phyloP scores from a whole-genome alignment of 164 flowering plant genomes.

The Magnolia changhungtana region DNA sequence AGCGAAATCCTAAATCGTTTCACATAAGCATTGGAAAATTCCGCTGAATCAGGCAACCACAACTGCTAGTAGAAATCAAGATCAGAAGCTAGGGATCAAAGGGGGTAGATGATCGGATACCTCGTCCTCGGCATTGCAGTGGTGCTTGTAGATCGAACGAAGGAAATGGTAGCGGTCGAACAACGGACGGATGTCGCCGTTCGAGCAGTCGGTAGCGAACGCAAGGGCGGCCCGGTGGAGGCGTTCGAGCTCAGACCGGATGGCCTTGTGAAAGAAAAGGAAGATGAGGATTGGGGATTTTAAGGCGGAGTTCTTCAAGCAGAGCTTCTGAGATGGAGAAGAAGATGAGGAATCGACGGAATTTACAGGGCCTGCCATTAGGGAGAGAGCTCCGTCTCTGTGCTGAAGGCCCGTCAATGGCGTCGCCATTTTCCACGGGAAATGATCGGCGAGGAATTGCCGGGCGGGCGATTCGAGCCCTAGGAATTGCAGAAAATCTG shows the following conservation, averaged over 20 bases:
- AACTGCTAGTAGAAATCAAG: not conserved
- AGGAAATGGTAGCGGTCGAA: slow-evolving; percentile 56
- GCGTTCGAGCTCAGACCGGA: slow-evolving; percentile 71
- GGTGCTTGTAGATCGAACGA: slow-evolving; percentile 71
- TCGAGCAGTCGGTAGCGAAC: slow-evolving; percentile 39
- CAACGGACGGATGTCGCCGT: slow-evolving; percentile 44
- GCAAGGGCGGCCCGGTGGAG: slow-evolving; percentile 65
- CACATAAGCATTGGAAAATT: not conserved
- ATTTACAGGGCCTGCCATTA: slow-evolving; percentile 44
- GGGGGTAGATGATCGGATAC: slow-evolving; percentile 23
- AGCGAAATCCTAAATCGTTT: not conserved
- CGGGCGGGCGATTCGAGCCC: slow-evolving; percentile 8
- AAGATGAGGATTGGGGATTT: slow-evolving; percentile 76
- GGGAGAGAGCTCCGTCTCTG: slow-evolving; percentile 43
- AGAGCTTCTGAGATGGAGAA: slow-evolving; percentile 13
- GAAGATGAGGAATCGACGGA: slow-evolving; percentile 29
- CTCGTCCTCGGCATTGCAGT: slow-evolving; percentile 94
- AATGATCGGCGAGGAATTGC: not conserved
- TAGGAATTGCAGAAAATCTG: slow-evolving; percentile 5
- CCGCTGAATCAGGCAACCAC: not conserved
- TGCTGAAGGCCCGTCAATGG: slow-evolving; percentile 54
- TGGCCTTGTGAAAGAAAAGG: slow-evolving; percentile 82
- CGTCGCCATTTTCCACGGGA: slow-evolving; percentile 51
- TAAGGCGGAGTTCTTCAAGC: slow-evolving; percentile 28
- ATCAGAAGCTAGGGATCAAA: not conserved